Conservation (phyloP, 1,284 basidiomycete species). For the Sphaerobolus stellatus region DNA sequence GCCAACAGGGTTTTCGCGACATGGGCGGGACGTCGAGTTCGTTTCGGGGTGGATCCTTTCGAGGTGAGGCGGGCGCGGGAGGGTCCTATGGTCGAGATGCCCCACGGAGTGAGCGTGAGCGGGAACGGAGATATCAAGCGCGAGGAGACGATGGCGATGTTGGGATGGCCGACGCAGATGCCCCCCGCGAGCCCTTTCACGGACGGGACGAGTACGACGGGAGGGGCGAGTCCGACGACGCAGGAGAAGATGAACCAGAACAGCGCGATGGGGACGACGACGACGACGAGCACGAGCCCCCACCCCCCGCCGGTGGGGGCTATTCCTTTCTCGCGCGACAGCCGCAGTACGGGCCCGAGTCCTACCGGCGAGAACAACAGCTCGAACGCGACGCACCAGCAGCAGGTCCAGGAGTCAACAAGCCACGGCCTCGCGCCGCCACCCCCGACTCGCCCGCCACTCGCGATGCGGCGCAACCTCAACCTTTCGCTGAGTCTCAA, state of each 20-base stretch:
- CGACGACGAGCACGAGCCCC: too few species aligned
- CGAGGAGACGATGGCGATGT: background rate
- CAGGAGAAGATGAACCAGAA: too few species aligned
- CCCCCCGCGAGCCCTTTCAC: background rate
- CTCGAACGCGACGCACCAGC: slow-evolving; percentile 3
- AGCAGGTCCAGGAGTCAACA: background rate
- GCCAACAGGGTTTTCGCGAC: slow-evolving; percentile 12
- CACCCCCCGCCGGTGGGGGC: too few species aligned
- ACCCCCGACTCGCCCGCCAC: slow-evolving; percentile 61
- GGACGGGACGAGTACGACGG: background rate
- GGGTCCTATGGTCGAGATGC: slow-evolving; percentile 5
- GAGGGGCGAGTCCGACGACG: background rate
- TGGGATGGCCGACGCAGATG: background rate
- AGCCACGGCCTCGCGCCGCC: slow-evolving; percentile 18
- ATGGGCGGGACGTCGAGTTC: too few species aligned
- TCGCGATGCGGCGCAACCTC: slow-evolving; percentile 32
- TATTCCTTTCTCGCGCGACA: slow-evolving; percentile 5
- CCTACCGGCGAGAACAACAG: too few species aligned
- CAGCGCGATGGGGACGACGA: too few species aligned
- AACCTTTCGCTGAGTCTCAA: slow-evolving; percentile 43
- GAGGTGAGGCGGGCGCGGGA: slow-evolving; percentile 2
- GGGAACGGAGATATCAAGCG: too few species aligned
- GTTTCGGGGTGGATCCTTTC: slow-evolving; percentile 8
- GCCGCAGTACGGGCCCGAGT: background rate
- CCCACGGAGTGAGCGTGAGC: background rate